These are phyloP conservation scores for Zanthoxylum bungeanum DNA, from an alignment of 345 rosid genomes.

Conservation along the genomic window DNA sequence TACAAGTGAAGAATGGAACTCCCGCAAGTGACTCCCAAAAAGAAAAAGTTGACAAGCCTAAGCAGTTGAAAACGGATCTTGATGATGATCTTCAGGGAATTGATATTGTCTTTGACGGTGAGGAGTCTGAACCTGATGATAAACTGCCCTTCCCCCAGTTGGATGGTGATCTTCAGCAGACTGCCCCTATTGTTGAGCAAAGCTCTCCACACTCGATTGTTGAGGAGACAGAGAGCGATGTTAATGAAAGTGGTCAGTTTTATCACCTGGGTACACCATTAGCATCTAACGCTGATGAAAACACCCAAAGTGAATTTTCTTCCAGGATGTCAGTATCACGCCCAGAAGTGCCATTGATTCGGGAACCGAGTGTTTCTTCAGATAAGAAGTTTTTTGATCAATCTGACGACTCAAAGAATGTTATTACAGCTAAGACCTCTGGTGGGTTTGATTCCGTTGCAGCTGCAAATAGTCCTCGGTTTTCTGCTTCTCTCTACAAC, in stretches of 20 bases:
- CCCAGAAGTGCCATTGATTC: constrained; percentile 61
- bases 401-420: constrained; percentile 61
- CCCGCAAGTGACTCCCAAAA: constrained; percentile 37
- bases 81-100: constrained; percentile 97
- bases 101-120: constrained; percentile 94
- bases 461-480: constrained; percentile 42
- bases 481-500: constrained; percentile 48
- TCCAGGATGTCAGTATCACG: constrained; percentile 84
- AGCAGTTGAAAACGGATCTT: constrained; percentile 73
- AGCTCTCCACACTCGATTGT: constrained; percentile 88
- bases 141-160: constrained; percentile 86
- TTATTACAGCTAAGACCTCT: constrained; percentile 34
- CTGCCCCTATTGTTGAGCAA: constrained; percentile 67
- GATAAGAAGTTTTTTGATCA: constrained; percentile 77
- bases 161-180: constrained; percentile 80
- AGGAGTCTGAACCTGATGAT: constrained; percentile 90
- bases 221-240: constrained; percentile 90
- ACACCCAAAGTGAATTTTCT: constrained; percentile 79
- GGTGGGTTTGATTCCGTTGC: constrained; percentile 43
- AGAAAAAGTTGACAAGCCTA: constrained; percentile 59
- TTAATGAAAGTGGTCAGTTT: constrained; percentile 65
- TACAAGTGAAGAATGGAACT: constrained; percentile 53
- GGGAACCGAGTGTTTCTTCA: constrained; percentile 81
- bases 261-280: constrained; percentile 66
- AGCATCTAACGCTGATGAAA: constrained; percentile 69